Conservation (phyloP, 805 yeast species). For the Candida boleticola region DNA sequence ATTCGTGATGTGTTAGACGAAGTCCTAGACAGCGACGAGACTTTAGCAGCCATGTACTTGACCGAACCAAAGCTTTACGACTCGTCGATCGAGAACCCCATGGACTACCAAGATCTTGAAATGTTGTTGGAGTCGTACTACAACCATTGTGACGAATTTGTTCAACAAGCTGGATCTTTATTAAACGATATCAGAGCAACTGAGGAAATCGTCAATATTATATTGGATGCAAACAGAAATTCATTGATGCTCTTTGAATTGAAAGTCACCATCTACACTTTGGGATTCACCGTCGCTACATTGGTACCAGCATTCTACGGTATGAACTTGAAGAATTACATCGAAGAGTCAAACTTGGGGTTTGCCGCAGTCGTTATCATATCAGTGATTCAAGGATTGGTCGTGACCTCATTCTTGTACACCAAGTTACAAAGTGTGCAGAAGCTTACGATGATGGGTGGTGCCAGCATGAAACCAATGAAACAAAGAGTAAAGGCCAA, state of each 20-base stretch:
- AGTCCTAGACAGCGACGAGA: conserved; percentile 82
- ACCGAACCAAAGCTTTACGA: conserved; percentile 37
- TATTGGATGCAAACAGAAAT: conserved; percentile 87
- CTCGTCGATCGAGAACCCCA: conserved; percentile 9
- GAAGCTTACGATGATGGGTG: conserved; percentile 57
- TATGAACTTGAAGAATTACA: conserved; percentile 76
- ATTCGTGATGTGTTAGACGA: conserved; percentile 84
- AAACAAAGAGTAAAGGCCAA: background rate
- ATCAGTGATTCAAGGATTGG: conserved; percentile 52
- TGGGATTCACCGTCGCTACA: conserved; percentile 85
- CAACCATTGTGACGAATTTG: conserved; percentile 89
- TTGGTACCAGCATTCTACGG: conserved; percentile 86
- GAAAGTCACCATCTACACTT: conserved; percentile 76
- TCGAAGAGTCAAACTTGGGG: conserved; percentile 66
- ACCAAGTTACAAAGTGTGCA: conserved; percentile 60
- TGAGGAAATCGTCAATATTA: conserved; percentile 89
- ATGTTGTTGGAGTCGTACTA: conserved; percentile 86
- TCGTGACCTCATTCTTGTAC: conserved; percentile 57
- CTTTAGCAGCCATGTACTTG: conserved; percentile 74
- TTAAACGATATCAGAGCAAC: conserved; percentile 84
- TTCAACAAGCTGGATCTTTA: conserved; percentile 83
- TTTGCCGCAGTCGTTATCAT: conserved; percentile 55
- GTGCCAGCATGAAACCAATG: conserved; percentile 5
- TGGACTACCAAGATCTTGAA: conserved; percentile 67
- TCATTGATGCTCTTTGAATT: conserved; percentile 84